Percentiles rank a stretch among this genome's conserved stretches.
Conservation (phyloP, 2,329 filamentous ascomycete species). For the Exophiala aquamarina region DNA sequence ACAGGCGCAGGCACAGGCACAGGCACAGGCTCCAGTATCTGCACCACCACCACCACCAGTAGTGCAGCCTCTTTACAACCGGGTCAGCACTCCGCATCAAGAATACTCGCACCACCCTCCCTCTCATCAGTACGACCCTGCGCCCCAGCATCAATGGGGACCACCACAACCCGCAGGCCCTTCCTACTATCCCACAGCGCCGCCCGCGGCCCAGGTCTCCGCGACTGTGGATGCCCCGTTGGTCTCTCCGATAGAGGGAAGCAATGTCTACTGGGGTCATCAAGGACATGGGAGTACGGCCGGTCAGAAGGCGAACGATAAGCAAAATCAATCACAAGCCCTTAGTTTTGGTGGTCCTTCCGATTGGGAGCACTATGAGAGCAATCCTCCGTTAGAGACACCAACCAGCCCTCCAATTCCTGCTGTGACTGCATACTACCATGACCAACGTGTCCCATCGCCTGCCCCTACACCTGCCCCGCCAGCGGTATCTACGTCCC, state of each 20-base stretch:
- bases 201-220: slow-evolving; percentile 7
- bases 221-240: slow-evolving; percentile 18
- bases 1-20: slow-evolving; percentile 29
- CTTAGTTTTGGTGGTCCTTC: slow-evolving; percentile 45
- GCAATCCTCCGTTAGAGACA: slow-evolving; percentile 15
- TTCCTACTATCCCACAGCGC: slow-evolving; percentile 17
- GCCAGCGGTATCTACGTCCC: slow-evolving; percentile 3
- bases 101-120: slow-evolving; percentile 34
- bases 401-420: slow-evolving; percentile 13
- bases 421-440: not conserved
- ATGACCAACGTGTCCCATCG: not conserved
- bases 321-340: slow-evolving; percentile 28
- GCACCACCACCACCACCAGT: too few relatives aligned
- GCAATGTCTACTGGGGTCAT: slow-evolving; percentile 9
- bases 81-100: slow-evolving; percentile 31
- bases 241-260: slow-evolving; percentile 26
- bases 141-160: slow-evolving; percentile 22
- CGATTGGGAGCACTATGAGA: slow-evolving; percentile 45
- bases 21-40: too few relatives aligned
- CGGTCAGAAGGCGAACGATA: slow-evolving; percentile 25
- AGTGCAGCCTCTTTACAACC: slow-evolving; percentile 21
- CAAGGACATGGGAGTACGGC: slow-evolving; percentile 15
- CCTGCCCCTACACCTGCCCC: slow-evolving; percentile 1
- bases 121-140: slow-evolving; percentile 35
- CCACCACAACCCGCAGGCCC: slow-evolving; percentile 9